A percentile compares a stretch with the other conserved stretches of the same genome.
Evolutionary conservation across 1,284 basidiomycete species (phyloP).

Genomic region (Malassezia globosa): DNA sequence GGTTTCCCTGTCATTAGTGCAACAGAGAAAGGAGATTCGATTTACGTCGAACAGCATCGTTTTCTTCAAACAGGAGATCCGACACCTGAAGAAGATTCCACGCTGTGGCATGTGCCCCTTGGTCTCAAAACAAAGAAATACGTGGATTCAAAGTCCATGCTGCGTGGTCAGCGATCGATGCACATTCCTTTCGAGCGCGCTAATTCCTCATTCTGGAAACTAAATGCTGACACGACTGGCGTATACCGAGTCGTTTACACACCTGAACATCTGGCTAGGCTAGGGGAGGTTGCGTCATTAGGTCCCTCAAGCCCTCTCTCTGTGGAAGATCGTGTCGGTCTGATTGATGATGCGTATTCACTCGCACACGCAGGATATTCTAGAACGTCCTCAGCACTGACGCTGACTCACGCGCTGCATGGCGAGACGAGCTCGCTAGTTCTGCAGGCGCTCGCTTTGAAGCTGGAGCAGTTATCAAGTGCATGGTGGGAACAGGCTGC

Average conservation of each 20-base stretch:
- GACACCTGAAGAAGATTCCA: slow-evolving; percentile 69
- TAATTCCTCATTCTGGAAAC: slow-evolving; percentile 58
- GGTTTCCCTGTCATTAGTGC: slow-evolving; percentile 68
- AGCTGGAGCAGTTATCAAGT: slow-evolving; percentile 42
- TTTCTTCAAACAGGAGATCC: slow-evolving; percentile 71
- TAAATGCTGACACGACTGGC: slow-evolving; percentile 79
- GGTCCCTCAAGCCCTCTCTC: slow-evolving; percentile 57
- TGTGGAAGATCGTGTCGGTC: slow-evolving; percentile 72
- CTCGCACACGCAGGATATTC: slow-evolving; percentile 69
- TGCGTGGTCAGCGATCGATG: slow-evolving; percentile 59
- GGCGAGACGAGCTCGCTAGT: slow-evolving; percentile 47
- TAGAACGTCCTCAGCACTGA: slow-evolving; percentile 65
- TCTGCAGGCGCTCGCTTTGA: slow-evolving; percentile 24
- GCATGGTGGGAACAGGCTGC: slow-evolving; percentile 77
- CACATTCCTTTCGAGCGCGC: slow-evolving; percentile 57
- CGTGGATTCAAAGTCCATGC: slow-evolving; percentile 53
- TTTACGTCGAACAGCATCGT: slow-evolving; percentile 64
- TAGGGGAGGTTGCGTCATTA: slow-evolving; percentile 67
- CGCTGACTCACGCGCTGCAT: slow-evolving; percentile 59
- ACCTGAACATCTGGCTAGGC: slow-evolving; percentile 64
- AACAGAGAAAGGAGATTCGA: slow-evolving; percentile 56
- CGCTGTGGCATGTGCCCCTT: slow-evolving; percentile 77
- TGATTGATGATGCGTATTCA: slow-evolving; percentile 69
- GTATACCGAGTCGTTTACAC: slow-evolving; percentile 85
- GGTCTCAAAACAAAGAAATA: slow-evolving; percentile 62